These are phyloP conservation scores for Teunomyces funiuensis DNA, from an alignment of 805 yeast species.

Conservation along the genomic window DNA sequence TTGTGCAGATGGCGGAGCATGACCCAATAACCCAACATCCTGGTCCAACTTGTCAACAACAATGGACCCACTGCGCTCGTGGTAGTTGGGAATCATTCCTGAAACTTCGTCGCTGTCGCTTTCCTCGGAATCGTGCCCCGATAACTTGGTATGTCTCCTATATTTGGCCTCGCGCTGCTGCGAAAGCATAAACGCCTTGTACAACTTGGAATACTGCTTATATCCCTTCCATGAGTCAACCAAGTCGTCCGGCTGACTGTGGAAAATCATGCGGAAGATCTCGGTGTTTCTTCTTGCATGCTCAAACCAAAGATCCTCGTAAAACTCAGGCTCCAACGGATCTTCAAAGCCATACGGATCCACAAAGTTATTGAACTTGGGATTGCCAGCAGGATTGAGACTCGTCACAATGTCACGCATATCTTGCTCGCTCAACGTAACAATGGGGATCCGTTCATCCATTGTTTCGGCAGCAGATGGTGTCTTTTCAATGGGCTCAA, in stretches of 20 bases:
- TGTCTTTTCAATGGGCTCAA: constrained; percentile 7
- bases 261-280: constrained; percentile 80
- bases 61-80: constrained; percentile 22
- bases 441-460: constrained; percentile 32
- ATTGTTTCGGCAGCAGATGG: constrained; percentile 13
- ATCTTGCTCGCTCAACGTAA: constrained; percentile 44
- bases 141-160: constrained; percentile 19
- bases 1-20: constrained; percentile 27
- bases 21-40: constrained; percentile 38
- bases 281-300: constrained; percentile 82
- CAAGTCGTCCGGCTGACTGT: constrained; percentile 90
- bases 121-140: constrained; percentile 13
- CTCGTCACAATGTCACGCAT: constrained; percentile 39
- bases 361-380: constrained; percentile 48
- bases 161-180: constrained; percentile 36
- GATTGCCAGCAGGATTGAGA: constrained; percentile 37
- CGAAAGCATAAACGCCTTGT: constrained; percentile 52
- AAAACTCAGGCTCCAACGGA: constrained; percentile 80
- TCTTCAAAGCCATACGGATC: constrained; percentile 91
- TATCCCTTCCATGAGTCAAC: constrained; percentile 92
- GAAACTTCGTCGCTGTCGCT: constrained; percentile 12
- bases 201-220: constrained; percentile 63
- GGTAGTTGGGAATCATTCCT: not conserved
- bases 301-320: constrained; percentile 81
- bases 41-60: constrained; percentile 25